Conservation (phyloP, 306 rosid genomes). For the Argentina anserina region DNA sequence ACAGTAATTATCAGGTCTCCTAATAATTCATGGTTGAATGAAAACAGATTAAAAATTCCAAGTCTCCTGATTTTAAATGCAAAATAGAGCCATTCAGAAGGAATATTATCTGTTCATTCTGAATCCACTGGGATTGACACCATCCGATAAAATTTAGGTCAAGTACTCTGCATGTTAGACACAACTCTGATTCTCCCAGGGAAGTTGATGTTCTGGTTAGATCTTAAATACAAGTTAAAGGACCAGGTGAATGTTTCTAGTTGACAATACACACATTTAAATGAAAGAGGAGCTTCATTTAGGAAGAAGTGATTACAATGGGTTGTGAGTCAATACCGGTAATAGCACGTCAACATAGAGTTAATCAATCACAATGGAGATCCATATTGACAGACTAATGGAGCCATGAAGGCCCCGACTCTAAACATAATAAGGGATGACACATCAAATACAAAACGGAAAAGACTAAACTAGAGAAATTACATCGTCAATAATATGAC, state of each 20-base stretch:
- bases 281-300: too few species aligned
- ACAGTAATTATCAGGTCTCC: not conserved
- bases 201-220: not conserved
- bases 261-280: not conserved
- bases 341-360: too few species aligned
- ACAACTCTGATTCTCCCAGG: not conserved
- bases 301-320: too few species aligned
- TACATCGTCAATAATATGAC: too few species aligned
- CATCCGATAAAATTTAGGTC: not conserved
- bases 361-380: too few species aligned
- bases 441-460: too few species aligned
- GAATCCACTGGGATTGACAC: not conserved
- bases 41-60: not conserved
- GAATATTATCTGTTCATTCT: not conserved
- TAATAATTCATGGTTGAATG: not conserved
- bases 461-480: too few species aligned
- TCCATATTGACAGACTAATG: too few species aligned
- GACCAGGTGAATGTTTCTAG: not conserved
- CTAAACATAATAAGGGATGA: too few species aligned
- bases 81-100: not conserved
- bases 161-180: not conserved
- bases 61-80: not conserved
- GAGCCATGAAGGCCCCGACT: too few species aligned
- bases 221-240: not conserved
- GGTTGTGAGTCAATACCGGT: too few species aligned